Evolutionary conservation across 176 grass and related monocot genomes (phyloP).

Genomic region (Oryza meyeriana): DNA sequence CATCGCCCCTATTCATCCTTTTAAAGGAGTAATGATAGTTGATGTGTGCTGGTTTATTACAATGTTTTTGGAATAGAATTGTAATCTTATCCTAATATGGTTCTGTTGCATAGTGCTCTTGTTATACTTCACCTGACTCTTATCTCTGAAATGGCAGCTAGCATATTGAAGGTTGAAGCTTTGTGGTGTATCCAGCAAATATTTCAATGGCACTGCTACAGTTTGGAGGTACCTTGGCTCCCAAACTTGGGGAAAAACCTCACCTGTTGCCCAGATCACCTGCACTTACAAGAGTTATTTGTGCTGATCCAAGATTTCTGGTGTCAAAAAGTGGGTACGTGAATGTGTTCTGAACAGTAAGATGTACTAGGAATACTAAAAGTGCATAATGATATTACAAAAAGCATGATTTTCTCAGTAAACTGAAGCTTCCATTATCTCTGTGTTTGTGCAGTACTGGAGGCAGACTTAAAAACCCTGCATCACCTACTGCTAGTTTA

Average conservation of each 20-base stretch:
- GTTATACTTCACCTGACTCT: neutral
- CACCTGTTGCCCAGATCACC: constrained; percentile 23
- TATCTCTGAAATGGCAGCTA: neutral
- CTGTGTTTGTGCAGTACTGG: constrained; percentile 49
- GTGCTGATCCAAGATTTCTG: constrained; percentile 26
- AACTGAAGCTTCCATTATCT: neutral
- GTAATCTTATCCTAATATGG: neutral
- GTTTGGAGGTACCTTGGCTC: constrained; percentile 50
- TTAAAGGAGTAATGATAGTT: neutral
- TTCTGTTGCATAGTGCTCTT: neutral
- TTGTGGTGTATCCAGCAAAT: neutral
- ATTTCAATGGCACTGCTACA: constrained; percentile 52
- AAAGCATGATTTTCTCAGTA: neutral
- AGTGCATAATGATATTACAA: neutral
- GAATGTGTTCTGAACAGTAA: neutral
- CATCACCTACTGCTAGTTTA: constrained; percentile 49
- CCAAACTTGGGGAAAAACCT: constrained; percentile 60
- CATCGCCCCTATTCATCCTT: neutral
- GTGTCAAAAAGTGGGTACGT: constrained; percentile 50
- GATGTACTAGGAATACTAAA: neutral
- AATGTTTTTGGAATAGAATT: neutral
- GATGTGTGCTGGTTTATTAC: neutral
- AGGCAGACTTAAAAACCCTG: constrained; percentile 48
- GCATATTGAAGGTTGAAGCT: neutral
- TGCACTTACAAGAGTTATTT: constrained; percentile 21